Conservation (phyloP, 2,329 filamentous ascomycete genomes). For the Stylonectria norvegica region DNA sequence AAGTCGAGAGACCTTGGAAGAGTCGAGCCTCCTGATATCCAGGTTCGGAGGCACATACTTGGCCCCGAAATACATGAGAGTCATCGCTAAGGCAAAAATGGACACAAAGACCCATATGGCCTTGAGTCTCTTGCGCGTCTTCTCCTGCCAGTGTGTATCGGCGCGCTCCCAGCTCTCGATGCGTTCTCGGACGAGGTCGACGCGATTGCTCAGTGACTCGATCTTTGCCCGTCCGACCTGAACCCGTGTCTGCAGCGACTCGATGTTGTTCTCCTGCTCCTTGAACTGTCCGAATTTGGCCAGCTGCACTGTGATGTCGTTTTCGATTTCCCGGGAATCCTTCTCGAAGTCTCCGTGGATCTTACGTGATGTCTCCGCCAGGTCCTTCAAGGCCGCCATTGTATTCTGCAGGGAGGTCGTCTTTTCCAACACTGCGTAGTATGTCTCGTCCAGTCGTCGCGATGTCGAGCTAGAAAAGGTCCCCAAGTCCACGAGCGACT, state of each 20-base stretch:
- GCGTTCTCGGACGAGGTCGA: slow-evolving; percentile 60
- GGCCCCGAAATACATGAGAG: slow-evolving; percentile 40
- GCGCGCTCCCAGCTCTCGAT: slow-evolving; percentile 66
- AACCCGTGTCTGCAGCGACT: slow-evolving; percentile 59
- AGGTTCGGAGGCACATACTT: slow-evolving; percentile 20
- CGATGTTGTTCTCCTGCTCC: slow-evolving; percentile 61
- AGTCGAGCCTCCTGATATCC: slow-evolving; percentile 8
- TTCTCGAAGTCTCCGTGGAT: slow-evolving; percentile 57
- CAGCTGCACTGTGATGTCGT: slow-evolving; percentile 60
- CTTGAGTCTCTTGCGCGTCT: slow-evolving; percentile 59
- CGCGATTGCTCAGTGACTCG: slow-evolving; percentile 55
- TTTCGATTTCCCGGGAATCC: slow-evolving; percentile 57
- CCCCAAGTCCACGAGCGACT: slow-evolving; percentile 52
- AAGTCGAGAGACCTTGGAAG: slow-evolving; percentile 10
- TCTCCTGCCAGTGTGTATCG: slow-evolving; percentile 66
- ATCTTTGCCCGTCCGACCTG: slow-evolving; percentile 57
- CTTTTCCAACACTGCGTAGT: slow-evolving; percentile 70
- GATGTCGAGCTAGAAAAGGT: slow-evolving; percentile 61
- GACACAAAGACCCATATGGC: slow-evolving; percentile 61
- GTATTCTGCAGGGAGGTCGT: slow-evolving; percentile 61
- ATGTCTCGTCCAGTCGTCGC: slow-evolving; percentile 67
- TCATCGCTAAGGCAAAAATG: slow-evolving; percentile 44
- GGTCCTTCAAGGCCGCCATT: slow-evolving; percentile 60
- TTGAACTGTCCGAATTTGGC: slow-evolving; percentile 60
- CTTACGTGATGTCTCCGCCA: slow-evolving; percentile 59